phyloP scores from a whole-genome alignment of 75 land plant genomes.

The Pinus albicaulis region DNA sequence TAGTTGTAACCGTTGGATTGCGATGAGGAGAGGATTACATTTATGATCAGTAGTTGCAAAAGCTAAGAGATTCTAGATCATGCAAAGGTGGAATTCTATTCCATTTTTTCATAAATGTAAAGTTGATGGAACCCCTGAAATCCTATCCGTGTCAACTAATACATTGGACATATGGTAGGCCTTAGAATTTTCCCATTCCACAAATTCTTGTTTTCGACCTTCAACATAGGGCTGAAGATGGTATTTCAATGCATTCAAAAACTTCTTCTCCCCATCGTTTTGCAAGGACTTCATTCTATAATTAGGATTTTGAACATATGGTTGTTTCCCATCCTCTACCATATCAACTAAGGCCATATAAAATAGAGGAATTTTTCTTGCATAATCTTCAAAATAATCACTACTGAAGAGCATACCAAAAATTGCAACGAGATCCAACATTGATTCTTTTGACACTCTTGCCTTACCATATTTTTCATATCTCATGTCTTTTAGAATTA shows the following conservation, averaged over 20 bases:
- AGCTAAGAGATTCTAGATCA: no score
- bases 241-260: slow-evolving; percentile 40
- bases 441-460: slow-evolving; percentile 25
- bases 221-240: slow-evolving; percentile 58
- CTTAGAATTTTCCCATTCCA: slow-evolving; percentile 69
- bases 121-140: no score
- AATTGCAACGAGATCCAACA: slow-evolving; percentile 81
- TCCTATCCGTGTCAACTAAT: no score
- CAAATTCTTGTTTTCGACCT: slow-evolving; percentile 48
- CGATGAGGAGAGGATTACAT: no score
- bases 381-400: slow-evolving; percentile 81
- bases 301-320: slow-evolving; percentile 35
- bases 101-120: no score
- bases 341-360: slow-evolving; percentile 54
- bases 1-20: no score
- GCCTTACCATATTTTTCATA: no score
- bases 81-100: no score
- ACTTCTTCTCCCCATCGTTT: slow-evolving; percentile 76
- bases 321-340: slow-evolving; percentile 25
- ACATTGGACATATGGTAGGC: slow-evolving; percentile 62
- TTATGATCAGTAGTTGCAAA: no score
- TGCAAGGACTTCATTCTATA: slow-evolving; percentile 78
- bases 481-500: no score
- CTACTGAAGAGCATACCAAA: slow-evolving; percentile 94
- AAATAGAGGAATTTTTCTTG: slow-evolving; percentile 83